Conservation (phyloP, 352 stramenopile genomes). For the Bremia lactucae region DNA sequence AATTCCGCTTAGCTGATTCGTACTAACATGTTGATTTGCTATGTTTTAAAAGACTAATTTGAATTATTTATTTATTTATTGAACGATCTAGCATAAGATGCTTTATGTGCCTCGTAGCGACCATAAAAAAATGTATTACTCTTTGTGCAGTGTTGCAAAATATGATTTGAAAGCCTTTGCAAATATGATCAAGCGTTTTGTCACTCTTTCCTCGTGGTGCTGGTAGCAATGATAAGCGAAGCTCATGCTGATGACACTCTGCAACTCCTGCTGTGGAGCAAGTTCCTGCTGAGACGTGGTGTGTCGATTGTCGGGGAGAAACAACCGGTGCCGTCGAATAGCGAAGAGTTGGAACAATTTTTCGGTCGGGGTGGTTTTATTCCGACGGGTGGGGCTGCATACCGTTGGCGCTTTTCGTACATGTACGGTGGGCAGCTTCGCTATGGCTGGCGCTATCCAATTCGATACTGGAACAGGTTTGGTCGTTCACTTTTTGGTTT, state of each 20-base stretch:
- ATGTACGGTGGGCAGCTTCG: conserved; percentile 11
- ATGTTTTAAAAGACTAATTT: too few relatives aligned
- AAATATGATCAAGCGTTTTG: conserved; percentile 19
- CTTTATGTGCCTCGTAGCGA: too few relatives aligned
- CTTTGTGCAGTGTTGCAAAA: too few relatives aligned
- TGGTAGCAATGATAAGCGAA: conserved; percentile 18
- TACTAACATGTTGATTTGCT: too few relatives aligned
- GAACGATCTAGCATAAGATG: too few relatives aligned
- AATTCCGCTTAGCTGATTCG: too few relatives aligned
- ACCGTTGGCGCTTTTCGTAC: conserved; percentile 25
- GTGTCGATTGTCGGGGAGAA: conserved; percentile 13
- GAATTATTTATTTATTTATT: too few relatives aligned
- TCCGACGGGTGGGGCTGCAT: conserved; percentile 17
- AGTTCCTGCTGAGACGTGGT: conserved; percentile 3
- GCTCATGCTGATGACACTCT: conserved; percentile 14
- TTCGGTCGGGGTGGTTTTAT: conserved; percentile 21
- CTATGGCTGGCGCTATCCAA: conserved; percentile 33
- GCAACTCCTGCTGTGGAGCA: background rate
- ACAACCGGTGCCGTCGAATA: conserved; percentile 13
- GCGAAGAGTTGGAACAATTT: conserved; percentile 17
- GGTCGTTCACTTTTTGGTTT: conserved; percentile 22
- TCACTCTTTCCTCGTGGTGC: conserved; percentile 12
- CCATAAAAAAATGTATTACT: too few relatives aligned
- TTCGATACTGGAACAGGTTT: conserved; percentile 27
- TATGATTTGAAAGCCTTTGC: too few relatives aligned